Evolutionary conservation across 2,329 filamentous ascomycete species (phyloP), one percentile per base, ranked within the genome.

Genomic region (Aspergillus brasiliensis): DNA sequence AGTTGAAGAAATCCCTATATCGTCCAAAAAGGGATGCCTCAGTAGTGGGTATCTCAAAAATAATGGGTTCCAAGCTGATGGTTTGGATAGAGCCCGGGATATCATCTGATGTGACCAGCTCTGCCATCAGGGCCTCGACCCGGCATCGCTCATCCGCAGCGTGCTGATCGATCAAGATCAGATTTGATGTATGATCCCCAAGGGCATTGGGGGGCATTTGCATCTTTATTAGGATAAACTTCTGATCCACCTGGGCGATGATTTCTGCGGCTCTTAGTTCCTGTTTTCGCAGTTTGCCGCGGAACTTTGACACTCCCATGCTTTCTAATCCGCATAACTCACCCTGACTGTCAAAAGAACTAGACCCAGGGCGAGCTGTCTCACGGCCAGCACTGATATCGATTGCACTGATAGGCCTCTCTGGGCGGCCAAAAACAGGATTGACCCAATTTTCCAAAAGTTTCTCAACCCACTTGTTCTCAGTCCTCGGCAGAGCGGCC

Each of bases 81-180:
- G 73, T 62, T 64, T 73, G 27, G 2, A 72, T 64, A 51, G 10
- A 42, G 10, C 49, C 51, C 42, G 51, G 47, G 3, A 25, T 31
- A 28, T 47, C 51, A 7, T 55, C 49, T 11, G 47, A 10, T 15
- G 60, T 40, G 58, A 62, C 86, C 31, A 90, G 76, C 2, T 86
- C 81, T 23, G 71, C 62, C 72, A 96, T 86, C 1, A 99, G 81
- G 0, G 75, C 72, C 71, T 99, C 95, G 1, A 98, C 84, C 1
- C 88, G 87, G 63, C 90, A 87, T 48, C 95, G 85, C 78, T 99
- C 95, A 72, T 97, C 94, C 3, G 93, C 95, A 0, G 95, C 95
- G 72, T 99, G 95, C 70, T 99, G 95, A 70, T 99, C 95, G 5
- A 97, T 83, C 40, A 97, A 80, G 0, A 96, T 82, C 4, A 98